Conservation (phyloP, 2,329 filamentous ascomycete species). For the Trichoderma aggressivum region DNA sequence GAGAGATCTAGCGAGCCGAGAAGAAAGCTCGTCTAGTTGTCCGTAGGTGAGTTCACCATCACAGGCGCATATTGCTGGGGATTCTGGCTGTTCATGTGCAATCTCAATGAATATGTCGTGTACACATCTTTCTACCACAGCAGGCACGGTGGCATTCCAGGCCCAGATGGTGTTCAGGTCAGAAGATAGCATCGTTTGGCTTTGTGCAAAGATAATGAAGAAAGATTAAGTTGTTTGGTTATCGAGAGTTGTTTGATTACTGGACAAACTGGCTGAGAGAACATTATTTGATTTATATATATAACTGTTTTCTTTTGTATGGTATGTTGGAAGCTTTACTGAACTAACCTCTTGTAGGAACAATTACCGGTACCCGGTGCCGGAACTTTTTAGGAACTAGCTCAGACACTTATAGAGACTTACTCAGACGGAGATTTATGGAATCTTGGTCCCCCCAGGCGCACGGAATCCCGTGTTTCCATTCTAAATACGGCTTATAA, state of each 20-base stretch:
- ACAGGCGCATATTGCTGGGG: neutral
- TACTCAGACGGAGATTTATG: too few relatives aligned
- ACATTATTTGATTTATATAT: neutral
- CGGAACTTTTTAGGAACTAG: too few relatives aligned
- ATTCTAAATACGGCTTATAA: too few relatives aligned
- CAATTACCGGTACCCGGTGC: too few relatives aligned
- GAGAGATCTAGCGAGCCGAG: neutral
- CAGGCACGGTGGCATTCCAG: neutral
- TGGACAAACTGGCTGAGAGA: neutral
- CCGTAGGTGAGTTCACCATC: neutral
- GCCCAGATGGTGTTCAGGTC: neutral
- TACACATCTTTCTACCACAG: neutral
- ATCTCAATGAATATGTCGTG: neutral
- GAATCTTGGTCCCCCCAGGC: too few relatives aligned
- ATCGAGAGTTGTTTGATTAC: neutral
- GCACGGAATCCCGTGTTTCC: too few relatives aligned
- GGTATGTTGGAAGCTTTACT: neutral
- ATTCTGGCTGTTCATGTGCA: neutral
- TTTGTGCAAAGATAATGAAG: neutral
- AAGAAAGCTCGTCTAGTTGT: neutral
- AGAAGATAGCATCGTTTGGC: neutral
- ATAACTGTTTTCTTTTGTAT: neutral
- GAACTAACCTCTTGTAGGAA: too few relatives aligned
- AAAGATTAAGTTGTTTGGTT: neutral
- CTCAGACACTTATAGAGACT: too few relatives aligned